phyloP scores from a whole-genome alignment of 768 basidiomycete genomes.

The Sutorius australiensis region DNA sequence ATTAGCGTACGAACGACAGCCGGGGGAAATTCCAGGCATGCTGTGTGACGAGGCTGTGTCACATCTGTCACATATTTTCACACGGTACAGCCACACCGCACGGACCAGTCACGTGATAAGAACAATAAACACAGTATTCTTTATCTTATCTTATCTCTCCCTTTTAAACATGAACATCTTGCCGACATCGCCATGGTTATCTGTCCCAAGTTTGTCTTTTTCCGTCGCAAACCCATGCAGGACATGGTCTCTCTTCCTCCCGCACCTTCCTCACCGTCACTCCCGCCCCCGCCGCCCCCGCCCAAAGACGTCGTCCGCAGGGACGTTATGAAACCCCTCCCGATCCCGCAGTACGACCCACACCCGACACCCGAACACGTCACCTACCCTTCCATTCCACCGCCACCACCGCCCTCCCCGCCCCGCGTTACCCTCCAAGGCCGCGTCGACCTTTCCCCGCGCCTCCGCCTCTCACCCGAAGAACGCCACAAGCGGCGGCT shows the following conservation, averaged over 20 bases:
- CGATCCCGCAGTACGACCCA: constrained; percentile 13
- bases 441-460: constrained; percentile 9
- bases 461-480: constrained; percentile 21
- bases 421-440: constrained; percentile 1
- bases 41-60: constrained; percentile 30
- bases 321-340: constrained; percentile 20
- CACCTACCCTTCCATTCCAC: neutral
- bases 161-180: neutral
- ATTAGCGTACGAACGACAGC: constrained; percentile 37
- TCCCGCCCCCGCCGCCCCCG: constrained; percentile 20
- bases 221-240: constrained; percentile 18
- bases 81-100: constrained; percentile 25
- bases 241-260: neutral
- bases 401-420: constrained; percentile 1
- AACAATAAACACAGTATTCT: neutral
- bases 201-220: constrained; percentile 7
- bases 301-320: constrained; percentile 17
- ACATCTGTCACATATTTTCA: constrained; percentile 23
- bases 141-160: constrained; percentile 22
- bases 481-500: constrained; percentile 23
- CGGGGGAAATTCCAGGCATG: constrained; percentile 33
- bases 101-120: constrained; percentile 22
- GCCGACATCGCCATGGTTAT: constrained; percentile 8
- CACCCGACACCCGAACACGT: neutral
- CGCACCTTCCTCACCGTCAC: constrained; percentile 9